Evolutionary conservation across 192 early-diverging fungal species (phyloP), one percentile per base, ranked within the genome.

Genomic region (Kickxella alabastrina): DNA sequence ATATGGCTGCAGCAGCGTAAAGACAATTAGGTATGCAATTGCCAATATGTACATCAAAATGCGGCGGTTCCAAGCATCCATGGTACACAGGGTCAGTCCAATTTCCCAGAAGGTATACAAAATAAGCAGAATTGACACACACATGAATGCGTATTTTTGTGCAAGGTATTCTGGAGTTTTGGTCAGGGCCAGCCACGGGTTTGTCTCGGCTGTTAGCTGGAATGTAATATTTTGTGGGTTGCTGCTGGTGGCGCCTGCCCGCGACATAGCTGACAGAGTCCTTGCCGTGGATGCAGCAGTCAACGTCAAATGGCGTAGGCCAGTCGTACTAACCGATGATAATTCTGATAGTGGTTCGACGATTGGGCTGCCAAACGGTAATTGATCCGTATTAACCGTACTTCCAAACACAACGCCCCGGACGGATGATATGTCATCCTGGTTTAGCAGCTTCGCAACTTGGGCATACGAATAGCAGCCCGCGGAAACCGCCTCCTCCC

Each of bases 1-100:
- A 37, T 59, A 59, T 4, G 67, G 60, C 43, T 63, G 67, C 21
- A 70, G 41, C 10, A 70, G 34, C 4, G 67, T 62, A 8, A 70
- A 70, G 3, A 70, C 45, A 10, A 70, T 23, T 27, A 70, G 25
- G 18, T 70, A 70, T 3, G 26, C 56, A 8, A 63, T 62, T 2
- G 60, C 67, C 6, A 60, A 52, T 2, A 70, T 19, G 35, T 70
- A 70, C 60, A 70, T 70, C 4, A 70, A 52, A 46, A 70, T 63
- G 13, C 67, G 67, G 17, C 36, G 37, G 47, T 63, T 63, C 67
- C 67, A 70, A 4, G 58, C 50, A 3, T 59, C 58, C 13, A 26
- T 27, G 6, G 67, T 55, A 31, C 67, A 63, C 10, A 70, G 51
- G 31, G 54, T 53, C 10, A 70, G 59, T 9, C 54, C 67, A 12